A percentile compares a stretch with the other conserved stretches of the same genome.
phyloP scores from a whole-genome alignment of 345 rosid genomes.

The Brassica incana region DNA sequence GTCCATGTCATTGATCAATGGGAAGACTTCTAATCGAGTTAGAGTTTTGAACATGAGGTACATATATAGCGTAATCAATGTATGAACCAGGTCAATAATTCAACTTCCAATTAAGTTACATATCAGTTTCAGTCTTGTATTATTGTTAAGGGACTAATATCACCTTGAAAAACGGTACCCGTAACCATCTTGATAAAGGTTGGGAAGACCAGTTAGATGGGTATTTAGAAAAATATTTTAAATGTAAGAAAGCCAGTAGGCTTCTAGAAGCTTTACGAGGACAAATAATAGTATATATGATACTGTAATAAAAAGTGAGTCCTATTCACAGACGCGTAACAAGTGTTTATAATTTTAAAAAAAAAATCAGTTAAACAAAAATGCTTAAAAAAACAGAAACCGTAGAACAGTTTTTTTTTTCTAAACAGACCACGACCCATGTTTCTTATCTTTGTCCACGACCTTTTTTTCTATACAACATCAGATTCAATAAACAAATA shows the following conservation, averaged over 20 bases:
- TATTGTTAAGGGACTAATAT: background rate
- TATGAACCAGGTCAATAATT: background rate
- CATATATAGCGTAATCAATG: background rate
- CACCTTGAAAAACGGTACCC: conserved; percentile 2
- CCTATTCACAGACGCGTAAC: no score
- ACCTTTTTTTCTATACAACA: background rate
- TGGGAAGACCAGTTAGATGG: background rate
- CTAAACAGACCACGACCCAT: no score
- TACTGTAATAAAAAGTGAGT: no score
- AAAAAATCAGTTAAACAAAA: no score
- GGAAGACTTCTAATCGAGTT: background rate
- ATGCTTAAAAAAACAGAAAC: no score
- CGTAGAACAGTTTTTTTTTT: no score
- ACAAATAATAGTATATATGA: no score
- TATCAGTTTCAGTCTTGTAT: background rate
- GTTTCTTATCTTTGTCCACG: no score
- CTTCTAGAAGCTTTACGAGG: no score
- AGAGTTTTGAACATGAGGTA: background rate
- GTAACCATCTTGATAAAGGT: background rate
- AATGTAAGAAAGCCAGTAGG: no score
- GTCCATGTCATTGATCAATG: background rate
- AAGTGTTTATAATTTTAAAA: no score
- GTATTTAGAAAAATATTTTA: no score
- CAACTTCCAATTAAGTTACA: background rate
- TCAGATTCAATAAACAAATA: background rate